These are phyloP conservation scores for Melanogaster broomeanus DNA, from an alignment of 768 basidiomycete genomes.

Conservation along the genomic window DNA sequence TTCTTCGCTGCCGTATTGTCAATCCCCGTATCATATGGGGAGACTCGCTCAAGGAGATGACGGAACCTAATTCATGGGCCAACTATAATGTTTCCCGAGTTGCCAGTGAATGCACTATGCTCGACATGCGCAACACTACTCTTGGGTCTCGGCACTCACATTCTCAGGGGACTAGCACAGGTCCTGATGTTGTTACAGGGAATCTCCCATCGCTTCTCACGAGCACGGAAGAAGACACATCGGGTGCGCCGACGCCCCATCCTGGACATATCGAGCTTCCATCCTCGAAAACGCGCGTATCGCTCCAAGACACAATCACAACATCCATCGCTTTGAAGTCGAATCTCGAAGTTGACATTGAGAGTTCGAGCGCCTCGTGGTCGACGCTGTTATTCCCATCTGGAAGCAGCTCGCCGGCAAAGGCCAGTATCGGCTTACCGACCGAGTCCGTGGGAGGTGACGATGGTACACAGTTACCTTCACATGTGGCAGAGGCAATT, in stretches of 20 bases:
- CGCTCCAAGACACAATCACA: constrained; percentile 74
- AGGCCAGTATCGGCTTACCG: constrained; percentile 15
- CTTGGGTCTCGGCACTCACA: constrained; percentile 40
- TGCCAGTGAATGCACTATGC: constrained; percentile 66
- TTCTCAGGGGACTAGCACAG: not conserved
- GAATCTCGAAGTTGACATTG: constrained; percentile 62
- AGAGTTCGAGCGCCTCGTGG: constrained; percentile 54
- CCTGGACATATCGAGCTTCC: constrained; percentile 39
- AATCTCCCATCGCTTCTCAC: constrained; percentile 6
- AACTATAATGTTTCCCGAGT: constrained; percentile 62
- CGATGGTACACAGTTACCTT: constrained; percentile 34
- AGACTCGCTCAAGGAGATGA: constrained; percentile 64
- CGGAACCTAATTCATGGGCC: constrained; percentile 66
- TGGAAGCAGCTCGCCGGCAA: constrained; percentile 29
- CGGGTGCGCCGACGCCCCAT: constrained; percentile 30
- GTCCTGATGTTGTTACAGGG: constrained; percentile 5
- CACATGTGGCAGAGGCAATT: constrained; percentile 64
- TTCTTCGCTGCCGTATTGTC: constrained; percentile 71
- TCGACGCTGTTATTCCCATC: constrained; percentile 44
- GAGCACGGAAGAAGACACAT: constrained; percentile 22
- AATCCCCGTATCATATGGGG: constrained; percentile 74
- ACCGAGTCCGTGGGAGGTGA: constrained; percentile 13
- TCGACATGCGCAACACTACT: constrained; percentile 59
- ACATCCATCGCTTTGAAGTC: constrained; percentile 75
- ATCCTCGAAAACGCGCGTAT: constrained; percentile 39